phyloP scores from a whole-genome alignment of 768 basidiomycete genomes.

The Leccinum rimulosum region DNA sequence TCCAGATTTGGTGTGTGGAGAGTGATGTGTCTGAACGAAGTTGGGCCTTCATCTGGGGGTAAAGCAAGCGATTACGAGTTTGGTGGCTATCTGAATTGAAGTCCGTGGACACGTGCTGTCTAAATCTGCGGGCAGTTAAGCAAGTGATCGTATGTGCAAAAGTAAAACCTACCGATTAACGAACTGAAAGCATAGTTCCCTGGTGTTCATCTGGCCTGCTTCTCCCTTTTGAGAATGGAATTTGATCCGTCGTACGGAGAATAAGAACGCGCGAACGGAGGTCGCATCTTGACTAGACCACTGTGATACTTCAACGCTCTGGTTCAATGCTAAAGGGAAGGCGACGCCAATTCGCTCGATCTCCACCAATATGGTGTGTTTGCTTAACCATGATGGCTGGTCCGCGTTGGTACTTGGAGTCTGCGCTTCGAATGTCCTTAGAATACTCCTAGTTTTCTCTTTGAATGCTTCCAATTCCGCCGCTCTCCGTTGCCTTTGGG shows the following conservation, averaged over 20 bases:
- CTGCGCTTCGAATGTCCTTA: conserved; percentile 72
- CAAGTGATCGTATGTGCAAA: neutral
- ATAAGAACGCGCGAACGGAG: conserved; percentile 77
- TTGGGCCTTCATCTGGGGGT: conserved; percentile 79
- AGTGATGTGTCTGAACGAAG: conserved; percentile 54
- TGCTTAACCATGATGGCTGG: conserved; percentile 51
- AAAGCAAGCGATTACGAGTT: conserved; percentile 69
- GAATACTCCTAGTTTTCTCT: conserved; percentile 69
- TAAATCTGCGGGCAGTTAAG: conserved; percentile 54
- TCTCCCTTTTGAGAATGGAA: conserved; percentile 76
- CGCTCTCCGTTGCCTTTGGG: conserved; percentile 72
- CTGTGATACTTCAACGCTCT: conserved; percentile 49
- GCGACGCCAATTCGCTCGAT: conserved; percentile 81
- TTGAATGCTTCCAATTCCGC: conserved; percentile 81
- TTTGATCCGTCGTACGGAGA: conserved; percentile 72
- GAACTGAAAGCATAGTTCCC: conserved; percentile 82
- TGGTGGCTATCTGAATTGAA: conserved; percentile 69
- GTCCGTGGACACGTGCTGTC: conserved; percentile 65
- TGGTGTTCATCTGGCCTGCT: conserved; percentile 72
- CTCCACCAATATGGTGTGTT: conserved; percentile 51
- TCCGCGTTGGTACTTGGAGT: conserved; percentile 25
- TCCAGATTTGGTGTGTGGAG: conserved; percentile 52
- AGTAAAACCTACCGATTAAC: conserved; percentile 55
- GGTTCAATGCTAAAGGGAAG: conserved; percentile 73
- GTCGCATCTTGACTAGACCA: conserved; percentile 38